Evolutionary conservation across 129 eudicot species (phyloP).

Genomic region (Pseudognaphalium luteoalbum): DNA sequence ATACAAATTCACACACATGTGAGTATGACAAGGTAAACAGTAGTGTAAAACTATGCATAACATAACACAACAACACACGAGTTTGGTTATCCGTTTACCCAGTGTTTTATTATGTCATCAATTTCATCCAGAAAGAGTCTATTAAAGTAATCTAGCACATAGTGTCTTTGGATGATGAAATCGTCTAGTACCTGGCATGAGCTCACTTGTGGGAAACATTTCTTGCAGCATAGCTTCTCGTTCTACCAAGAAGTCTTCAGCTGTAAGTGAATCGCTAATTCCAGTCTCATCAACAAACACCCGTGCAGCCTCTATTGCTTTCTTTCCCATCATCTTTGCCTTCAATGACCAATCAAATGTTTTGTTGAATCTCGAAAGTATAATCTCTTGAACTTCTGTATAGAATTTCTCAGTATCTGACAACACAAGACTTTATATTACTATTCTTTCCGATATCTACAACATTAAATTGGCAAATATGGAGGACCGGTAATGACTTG

Average conservation of each 20-base stretch:
- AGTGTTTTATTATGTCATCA: background rate
- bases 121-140: background rate
- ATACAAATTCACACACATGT: background rate
- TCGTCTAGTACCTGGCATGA: constrained; percentile 79
- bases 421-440: constrained; percentile 26
- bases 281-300: constrained; percentile 96
- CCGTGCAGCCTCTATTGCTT: constrained; percentile 93
- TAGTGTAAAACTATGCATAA: background rate
- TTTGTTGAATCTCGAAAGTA: constrained; percentile 84
- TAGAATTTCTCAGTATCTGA: constrained; percentile 96
- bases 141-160: background rate
- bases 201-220: constrained; percentile 82
- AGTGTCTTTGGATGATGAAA: background rate
- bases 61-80: background rate
- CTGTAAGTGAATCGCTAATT: constrained; percentile 68
- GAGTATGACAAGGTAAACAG: background rate
- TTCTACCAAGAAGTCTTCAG: constrained; percentile 81
- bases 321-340: constrained; percentile 98
- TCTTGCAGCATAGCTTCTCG: constrained; percentile 75
- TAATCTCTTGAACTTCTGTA: constrained; percentile 91
- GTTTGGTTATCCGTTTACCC: background rate
- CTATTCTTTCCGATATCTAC: background rate
- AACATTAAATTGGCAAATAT: constrained; percentile 5
- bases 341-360: constrained; percentile 97
- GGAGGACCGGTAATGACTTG: constrained; percentile 12